These are phyloP conservation scores for Aristolochia fimbriata DNA, from an alignment of 164 flowering plant species.

Conservation along the genomic window DNA sequence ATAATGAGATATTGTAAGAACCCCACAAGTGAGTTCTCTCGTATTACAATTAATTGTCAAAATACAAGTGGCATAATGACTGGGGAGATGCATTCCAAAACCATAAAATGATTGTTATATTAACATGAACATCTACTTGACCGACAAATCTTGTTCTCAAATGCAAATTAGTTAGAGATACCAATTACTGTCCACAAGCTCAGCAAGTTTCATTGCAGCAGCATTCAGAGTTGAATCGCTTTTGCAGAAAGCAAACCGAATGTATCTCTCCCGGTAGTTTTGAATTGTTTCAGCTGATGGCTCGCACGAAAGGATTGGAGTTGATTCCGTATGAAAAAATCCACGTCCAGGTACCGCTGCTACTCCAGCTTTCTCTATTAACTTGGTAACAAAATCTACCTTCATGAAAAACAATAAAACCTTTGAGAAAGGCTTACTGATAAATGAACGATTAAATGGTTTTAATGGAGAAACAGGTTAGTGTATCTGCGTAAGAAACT, in stretches of 20 bases:
- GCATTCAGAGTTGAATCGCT: slow-evolving; percentile 45
- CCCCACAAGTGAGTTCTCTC: too few relatives aligned
- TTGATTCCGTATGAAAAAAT: slow-evolving; percentile 40
- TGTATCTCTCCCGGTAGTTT: slow-evolving; percentile 37
- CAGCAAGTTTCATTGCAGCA: slow-evolving; percentile 41
- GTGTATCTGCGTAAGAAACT: neutral
- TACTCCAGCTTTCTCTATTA: slow-evolving; percentile 29
- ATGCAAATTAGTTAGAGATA: slow-evolving; percentile 17
- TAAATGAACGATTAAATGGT: neutral
- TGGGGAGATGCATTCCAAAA: too few relatives aligned
- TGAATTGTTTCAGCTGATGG: neutral
- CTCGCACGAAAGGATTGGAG: neutral
- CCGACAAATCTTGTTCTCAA: too few relatives aligned
- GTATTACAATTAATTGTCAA: too few relatives aligned
- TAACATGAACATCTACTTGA: too few relatives aligned
- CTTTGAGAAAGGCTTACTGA: neutral
- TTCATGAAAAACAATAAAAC: slow-evolving; percentile 7
- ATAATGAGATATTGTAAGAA: too few relatives aligned
- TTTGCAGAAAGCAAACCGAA: slow-evolving; percentile 86
- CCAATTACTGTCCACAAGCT: slow-evolving; percentile 25
- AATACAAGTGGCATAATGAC: too few relatives aligned
- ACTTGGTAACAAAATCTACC: slow-evolving; percentile 54
- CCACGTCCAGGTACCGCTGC: slow-evolving; percentile 71
- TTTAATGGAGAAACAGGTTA: neutral
- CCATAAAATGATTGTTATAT: too few relatives aligned